Conservation (phyloP, 108 stramenopile genomes). For the Aurantiochytrium sp. region DNA sequence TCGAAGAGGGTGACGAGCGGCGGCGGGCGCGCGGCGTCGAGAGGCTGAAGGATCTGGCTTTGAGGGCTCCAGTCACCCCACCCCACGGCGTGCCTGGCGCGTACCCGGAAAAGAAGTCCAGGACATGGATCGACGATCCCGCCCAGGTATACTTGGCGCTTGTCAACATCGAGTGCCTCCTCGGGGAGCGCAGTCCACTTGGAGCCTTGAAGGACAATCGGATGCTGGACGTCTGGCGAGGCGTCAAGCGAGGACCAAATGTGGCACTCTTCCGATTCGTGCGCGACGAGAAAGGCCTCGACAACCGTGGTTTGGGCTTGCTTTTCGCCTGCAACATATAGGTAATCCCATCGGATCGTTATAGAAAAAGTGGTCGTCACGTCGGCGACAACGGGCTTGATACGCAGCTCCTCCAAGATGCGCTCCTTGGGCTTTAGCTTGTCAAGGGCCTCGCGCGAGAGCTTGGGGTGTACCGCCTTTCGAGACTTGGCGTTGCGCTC, state of each 20-base stretch:
- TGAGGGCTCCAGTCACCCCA: slow-evolving; percentile 11
- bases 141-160: not conserved
- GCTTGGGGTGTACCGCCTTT: not conserved
- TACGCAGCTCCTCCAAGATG: not conserved
- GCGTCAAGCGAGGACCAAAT: not conserved
- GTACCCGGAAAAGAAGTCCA: not conserved
- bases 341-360: not conserved
- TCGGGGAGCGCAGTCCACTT: not conserved
- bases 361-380: not conserved
- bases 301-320: not conserved
- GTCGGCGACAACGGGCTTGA: not conserved
- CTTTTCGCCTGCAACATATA: not conserved
- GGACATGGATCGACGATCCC: not conserved
- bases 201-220: not conserved
- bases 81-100: slow-evolving; percentile 6
- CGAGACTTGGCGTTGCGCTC: slow-evolving; percentile 2
- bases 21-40: not conserved
- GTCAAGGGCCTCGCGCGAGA: not conserved
- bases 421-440: not conserved
- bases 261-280: not conserved
- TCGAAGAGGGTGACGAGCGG: not conserved
- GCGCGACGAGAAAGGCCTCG: not conserved
- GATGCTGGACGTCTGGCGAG: not conserved
- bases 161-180: not conserved
- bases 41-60: not conserved